A percentile compares a stretch with the other conserved stretches of the same genome.
Conservation (phyloP, 345 rosid species). For the Gynandropsis gynandra region DNA sequence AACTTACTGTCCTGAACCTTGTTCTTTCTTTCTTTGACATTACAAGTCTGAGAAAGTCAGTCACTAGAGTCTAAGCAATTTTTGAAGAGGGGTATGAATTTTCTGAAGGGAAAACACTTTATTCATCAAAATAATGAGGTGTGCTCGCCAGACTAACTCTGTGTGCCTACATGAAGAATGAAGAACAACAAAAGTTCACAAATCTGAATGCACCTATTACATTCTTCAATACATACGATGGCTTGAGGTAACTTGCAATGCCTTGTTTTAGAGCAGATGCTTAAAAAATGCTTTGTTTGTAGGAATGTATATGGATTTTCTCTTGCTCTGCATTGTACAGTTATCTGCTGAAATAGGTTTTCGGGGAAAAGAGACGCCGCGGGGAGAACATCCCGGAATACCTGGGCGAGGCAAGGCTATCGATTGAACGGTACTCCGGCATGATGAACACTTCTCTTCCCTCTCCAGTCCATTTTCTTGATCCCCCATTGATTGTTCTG, state of each 20-base stretch:
- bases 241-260: background rate
- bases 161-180: too few relatives aligned
- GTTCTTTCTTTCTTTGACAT: too few relatives aligned
- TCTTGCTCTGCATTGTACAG: background rate
- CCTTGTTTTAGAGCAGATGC: background rate
- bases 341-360: constrained; percentile 36
- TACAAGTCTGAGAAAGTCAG: background rate
- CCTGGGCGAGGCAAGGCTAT: constrained; percentile 51
- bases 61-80: background rate
- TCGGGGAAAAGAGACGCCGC: constrained; percentile 54
- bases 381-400: constrained; percentile 64
- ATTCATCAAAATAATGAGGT: background rate
- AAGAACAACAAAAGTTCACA: background rate
- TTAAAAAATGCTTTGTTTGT: constrained; percentile 7
- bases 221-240: background rate
- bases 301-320: background rate
- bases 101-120: background rate
- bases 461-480: constrained; percentile 23
- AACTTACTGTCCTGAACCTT: background rate
- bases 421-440: constrained; percentile 44
- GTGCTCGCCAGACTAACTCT: too few relatives aligned
- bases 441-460: constrained; percentile 43
- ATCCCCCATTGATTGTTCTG: constrained; percentile 45
- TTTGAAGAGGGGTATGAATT: background rate
- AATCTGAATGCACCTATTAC: background rate